Base-by-base conservation (phyloP, 371 early-diverging fungal genomes). In the Sporodiniella umbellata region DNA sequence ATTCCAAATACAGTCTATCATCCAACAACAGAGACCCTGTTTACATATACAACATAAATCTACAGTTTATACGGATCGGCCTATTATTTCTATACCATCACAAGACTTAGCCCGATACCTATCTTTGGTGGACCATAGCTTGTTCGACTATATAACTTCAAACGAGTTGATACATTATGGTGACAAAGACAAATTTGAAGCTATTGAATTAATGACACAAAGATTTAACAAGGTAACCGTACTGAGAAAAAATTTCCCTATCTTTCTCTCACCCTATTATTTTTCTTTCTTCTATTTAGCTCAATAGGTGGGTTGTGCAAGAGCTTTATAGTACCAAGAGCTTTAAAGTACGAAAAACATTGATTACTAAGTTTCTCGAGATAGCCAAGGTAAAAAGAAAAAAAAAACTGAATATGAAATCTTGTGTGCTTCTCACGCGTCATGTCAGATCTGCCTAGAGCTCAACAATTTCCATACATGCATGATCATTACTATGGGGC, bases 401-500 rank as follows among this genome's bases (percentile, higher is more conserved):
- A 35, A 6, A 38, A 14, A 24, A 33, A 4, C 4, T 1, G 25
- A 4, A 31, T 8, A 23, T 22, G 25, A 15, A 1, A n/a, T 24
- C 0, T 38, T 43, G 11, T 8, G 37, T 30, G 12, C 12, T 8
- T 21, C 17, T 2, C 10, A n/a, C n/a, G n/a, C n/a, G n/a, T n/a
- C n/a, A n/a, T n/a, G n/a, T n/a, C 42, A 66, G 73, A 24, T 56
- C 14, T 77, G 77, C 19, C 48, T 64, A 2, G 73, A 66, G 17
- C 60, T 66, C 59, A 77, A 67, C 48, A 73, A 72, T 26, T 77
- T 66, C 28, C 77, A 77, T 55, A 71, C 77, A 2, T 58, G 60
- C 19, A 77, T 77, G 77, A 63, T 73, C 2, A 64, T 77, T 23
- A 68, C 60, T 0, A 66, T 71, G 68, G 72, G 70, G 0, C 48